Conservation (phyloP, 371 early-diverging fungal genomes). For the Apophysomyces sp. region DNA sequence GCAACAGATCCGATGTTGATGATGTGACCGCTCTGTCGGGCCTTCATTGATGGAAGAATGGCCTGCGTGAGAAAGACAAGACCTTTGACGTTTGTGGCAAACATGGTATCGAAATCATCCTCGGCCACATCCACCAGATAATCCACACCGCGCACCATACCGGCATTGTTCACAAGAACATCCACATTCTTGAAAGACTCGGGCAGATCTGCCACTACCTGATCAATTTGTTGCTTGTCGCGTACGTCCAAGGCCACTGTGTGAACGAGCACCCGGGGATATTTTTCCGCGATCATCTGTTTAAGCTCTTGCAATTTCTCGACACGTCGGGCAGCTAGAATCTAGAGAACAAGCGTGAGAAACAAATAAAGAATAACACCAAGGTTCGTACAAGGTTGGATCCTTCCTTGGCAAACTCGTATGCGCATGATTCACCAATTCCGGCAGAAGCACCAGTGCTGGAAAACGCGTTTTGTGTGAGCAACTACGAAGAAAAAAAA, state of each 20-base stretch:
- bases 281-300: conserved; percentile 39
- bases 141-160: conserved; percentile 83
- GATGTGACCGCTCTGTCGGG: conserved; percentile 73
- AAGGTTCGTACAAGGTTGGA: conserved; percentile 63
- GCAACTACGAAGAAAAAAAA: too few relatives aligned
- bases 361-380: background rate
- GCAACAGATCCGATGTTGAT: conserved; percentile 90
- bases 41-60: conserved; percentile 82
- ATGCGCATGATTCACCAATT: conserved; percentile 86
- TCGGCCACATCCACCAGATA: conserved; percentile 62
- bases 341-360: conserved; percentile 23
- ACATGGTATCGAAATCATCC: conserved; percentile 75
- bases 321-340: conserved; percentile 79
- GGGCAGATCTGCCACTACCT: conserved; percentile 57
- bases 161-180: conserved; percentile 76
- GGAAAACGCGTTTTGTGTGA: too few relatives aligned
- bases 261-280: conserved; percentile 63
- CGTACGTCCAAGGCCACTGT: conserved; percentile 77
- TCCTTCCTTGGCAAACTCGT: conserved; percentile 83
- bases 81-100: conserved; percentile 93
- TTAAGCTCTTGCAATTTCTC: conserved; percentile 68
- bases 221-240: conserved; percentile 53
- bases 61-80: conserved; percentile 80
- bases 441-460: conserved; percentile 95
- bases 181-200: conserved; percentile 60